Base-by-base conservation (phyloP, 352 stramenopile species). In the Pythium periplocum region DNA sequence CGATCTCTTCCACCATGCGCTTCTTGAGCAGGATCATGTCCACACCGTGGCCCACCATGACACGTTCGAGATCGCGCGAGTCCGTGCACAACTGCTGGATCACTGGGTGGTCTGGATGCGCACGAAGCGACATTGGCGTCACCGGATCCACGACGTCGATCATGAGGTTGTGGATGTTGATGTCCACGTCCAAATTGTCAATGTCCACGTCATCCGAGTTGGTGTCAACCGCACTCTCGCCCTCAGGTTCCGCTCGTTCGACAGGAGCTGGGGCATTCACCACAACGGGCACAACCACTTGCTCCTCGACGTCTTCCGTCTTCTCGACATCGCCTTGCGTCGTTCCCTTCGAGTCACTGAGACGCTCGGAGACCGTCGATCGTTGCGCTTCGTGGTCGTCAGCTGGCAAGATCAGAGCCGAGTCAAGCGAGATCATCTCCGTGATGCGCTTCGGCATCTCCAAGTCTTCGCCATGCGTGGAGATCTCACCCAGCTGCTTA, bases 1-100 rank as follows among this genome's bases (percentile, higher is more conserved):
- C 75, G 57, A 90, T 88, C 59, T 90, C 80, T 44, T 87, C 80
- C 35, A 90, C 71, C 64, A 88, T 82, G 12, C 58, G 68, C 57
- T 86, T 88, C 62, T 90, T 90, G 48, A 73, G 62, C 33, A 90
- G 51, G 39, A 90, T 69, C 43, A 74, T 62, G 45, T 73, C 59
- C 5, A 79, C 69, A 5, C 66, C 57, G 42, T 81, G 82, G 55
- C 83, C 74, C 8, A 86, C 64, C 34, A 87, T 60, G 38, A 69
- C 61, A 30, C 71, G 53, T 45, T 79, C 67, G 35, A 90, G 61
- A 46, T 90, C 80, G 1, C 53, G 74, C 3, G 71, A 53, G 0
- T 61, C 59, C 35, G 59, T 54, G 50, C 82, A 90, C 30, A 86
- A 61, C 26, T 74, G 53, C 6, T 77, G 70, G 45, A 90, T 69